phyloP scores from a whole-genome alignment of 2,329 filamentous ascomycete species.

The Pyricularia sp. region DNA sequence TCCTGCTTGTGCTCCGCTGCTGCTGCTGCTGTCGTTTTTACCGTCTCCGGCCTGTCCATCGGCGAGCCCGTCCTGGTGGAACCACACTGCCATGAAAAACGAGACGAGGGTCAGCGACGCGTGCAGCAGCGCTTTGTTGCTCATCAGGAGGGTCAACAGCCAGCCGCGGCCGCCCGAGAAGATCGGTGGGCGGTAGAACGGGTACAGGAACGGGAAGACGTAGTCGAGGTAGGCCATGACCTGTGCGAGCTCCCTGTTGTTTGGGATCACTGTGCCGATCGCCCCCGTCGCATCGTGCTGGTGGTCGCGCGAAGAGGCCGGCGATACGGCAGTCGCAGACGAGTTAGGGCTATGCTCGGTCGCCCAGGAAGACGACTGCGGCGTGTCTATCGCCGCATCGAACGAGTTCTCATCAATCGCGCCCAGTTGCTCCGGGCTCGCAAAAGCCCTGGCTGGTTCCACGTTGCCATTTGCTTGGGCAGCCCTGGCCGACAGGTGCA shows the following conservation, averaged over 20 bases:
- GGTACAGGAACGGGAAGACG: conserved; percentile 53
- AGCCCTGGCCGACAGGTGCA: conserved; percentile 7
- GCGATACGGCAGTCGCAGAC: not conserved
- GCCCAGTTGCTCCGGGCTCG: not conserved
- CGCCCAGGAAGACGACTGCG: not conserved
- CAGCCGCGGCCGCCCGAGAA: conserved; percentile 49
- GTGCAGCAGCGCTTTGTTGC: conserved; percentile 48
- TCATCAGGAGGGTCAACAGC: conserved; percentile 47
- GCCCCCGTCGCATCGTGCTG: not conserved
- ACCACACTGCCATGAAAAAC: conserved; percentile 35
- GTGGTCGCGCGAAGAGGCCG: not conserved
- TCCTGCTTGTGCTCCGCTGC: not conserved
- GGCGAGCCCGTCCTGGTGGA: not conserved
- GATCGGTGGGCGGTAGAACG: conserved; percentile 49
- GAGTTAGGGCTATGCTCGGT: conserved; percentile 1
- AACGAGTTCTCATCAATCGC: not conserved
- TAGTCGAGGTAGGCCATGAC: conserved; percentile 54
- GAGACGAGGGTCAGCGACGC: conserved; percentile 45
- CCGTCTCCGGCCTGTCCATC: not conserved
- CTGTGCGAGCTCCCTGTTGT: conserved; percentile 22
- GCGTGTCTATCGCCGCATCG: not conserved
- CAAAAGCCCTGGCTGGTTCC: not conserved
- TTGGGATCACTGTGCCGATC: conserved; percentile 3
- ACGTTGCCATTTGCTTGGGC: not conserved
- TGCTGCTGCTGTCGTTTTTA: not conserved